phyloP scores from a whole-genome alignment of 2,329 filamentous ascomycete species.

The Aspergillus fructus region DNA sequence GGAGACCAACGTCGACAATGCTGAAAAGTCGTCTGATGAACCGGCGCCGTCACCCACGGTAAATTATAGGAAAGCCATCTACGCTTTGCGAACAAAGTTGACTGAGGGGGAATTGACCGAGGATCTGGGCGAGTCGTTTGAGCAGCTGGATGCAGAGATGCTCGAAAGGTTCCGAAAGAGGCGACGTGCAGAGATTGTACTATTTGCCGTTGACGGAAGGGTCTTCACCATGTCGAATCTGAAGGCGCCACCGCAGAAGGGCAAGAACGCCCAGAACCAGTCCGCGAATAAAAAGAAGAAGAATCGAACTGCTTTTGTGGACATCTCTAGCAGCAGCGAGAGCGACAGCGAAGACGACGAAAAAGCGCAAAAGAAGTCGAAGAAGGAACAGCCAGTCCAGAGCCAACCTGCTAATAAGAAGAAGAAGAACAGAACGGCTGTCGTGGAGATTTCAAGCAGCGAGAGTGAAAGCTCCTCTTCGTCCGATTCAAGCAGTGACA shows the following conservation, averaged over 20 bases:
- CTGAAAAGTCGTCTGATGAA: background rate
- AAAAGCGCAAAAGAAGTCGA: conserved; percentile 3
- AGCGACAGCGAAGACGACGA: conserved; percentile 27
- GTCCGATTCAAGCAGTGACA: conserved; percentile 17
- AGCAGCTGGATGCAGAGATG: conserved; percentile 25
- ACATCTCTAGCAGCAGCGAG: conserved; percentile 44
- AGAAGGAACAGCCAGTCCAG: background rate
- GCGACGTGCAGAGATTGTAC: conserved; percentile 39
- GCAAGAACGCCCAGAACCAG: conserved; percentile 20
- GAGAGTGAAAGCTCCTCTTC: conserved; percentile 16
- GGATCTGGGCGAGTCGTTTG: conserved; percentile 18
- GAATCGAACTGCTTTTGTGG: conserved; percentile 43
- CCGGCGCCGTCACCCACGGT: conserved; percentile 15
- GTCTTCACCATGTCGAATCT: conserved; percentile 28
- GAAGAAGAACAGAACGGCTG: conserved; percentile 33
- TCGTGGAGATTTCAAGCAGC: conserved; percentile 43
- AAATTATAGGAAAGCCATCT: conserved; percentile 53
- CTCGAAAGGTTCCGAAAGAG: conserved; percentile 34
- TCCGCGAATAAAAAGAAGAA: conserved; percentile 40
- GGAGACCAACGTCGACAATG: background rate
- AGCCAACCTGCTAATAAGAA: background rate
- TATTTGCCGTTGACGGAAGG: conserved; percentile 33
- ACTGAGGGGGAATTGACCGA: conserved; percentile 26
- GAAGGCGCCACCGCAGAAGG: conserved; percentile 23
- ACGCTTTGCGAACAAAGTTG: conserved; percentile 42